These are phyloP conservation scores for Fistulinella staudtii DNA, from an alignment of 1,284 basidiomycete genomes.

Conservation along the genomic window DNA sequence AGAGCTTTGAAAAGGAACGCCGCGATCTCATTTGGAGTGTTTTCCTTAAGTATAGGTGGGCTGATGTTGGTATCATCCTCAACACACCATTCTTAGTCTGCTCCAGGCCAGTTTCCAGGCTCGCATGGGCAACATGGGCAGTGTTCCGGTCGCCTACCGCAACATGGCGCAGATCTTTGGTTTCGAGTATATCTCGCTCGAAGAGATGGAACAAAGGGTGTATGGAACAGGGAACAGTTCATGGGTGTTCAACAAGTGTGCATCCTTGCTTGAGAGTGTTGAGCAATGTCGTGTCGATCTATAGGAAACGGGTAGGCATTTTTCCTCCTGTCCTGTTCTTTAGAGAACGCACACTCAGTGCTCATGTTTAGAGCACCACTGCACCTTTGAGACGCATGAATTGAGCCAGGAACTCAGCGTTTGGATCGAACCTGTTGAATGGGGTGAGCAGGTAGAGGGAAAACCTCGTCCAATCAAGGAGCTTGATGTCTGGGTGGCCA, in stretches of 20 bases:
- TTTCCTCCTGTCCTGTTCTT: not conserved
- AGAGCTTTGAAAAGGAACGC: slow-evolving; percentile 87
- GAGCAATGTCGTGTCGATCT: slow-evolving; percentile 57
- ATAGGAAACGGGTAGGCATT: slow-evolving; percentile 59
- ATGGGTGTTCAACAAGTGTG: slow-evolving; percentile 74
- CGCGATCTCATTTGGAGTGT: slow-evolving; percentile 92
- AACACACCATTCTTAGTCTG: not conserved
- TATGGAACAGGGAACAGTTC: slow-evolving; percentile 63
- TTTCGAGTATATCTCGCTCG: slow-evolving; percentile 88
- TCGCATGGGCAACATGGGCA: slow-evolving; percentile 97
- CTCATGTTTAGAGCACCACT: slow-evolving; percentile 47
- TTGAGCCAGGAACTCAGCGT: slow-evolving; percentile 46
- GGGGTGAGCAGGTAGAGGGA: slow-evolving; percentile 35
- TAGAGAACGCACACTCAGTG: not conserved
- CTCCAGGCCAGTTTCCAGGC: slow-evolving; percentile 77
- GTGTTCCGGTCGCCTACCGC: slow-evolving; percentile 93
- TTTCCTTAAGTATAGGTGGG: slow-evolving; percentile 90
- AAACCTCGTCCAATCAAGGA: slow-evolving; percentile 39
- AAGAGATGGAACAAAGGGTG: slow-evolving; percentile 83
- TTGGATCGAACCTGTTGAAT: slow-evolving; percentile 63
- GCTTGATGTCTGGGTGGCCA: slow-evolving; percentile 37
- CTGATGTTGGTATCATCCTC: not conserved
- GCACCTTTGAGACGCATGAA: slow-evolving; percentile 55
- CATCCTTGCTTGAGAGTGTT: slow-evolving; percentile 75
- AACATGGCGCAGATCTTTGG: slow-evolving; percentile 89